Evolutionary conservation across 306 rosid species (phyloP).

Genomic region (Clitoria ternatea): DNA sequence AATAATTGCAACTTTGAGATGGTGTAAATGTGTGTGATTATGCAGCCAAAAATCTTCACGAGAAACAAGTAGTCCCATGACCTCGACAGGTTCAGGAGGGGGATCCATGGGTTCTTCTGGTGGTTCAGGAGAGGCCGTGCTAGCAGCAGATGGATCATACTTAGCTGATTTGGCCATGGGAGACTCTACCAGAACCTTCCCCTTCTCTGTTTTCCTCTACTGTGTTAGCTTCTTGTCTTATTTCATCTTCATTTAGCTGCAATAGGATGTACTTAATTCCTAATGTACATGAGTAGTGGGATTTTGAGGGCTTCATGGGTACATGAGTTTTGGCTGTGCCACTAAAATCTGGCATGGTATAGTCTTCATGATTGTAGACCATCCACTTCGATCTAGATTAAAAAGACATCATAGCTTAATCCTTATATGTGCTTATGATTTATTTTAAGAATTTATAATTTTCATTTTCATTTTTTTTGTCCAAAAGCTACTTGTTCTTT

Average conservation of each 20-base stretch:
- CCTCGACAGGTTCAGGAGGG: constrained; percentile 23
- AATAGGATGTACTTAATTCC: constrained; percentile 22
- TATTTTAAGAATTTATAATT: no score
- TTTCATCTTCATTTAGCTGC: constrained; percentile 28
- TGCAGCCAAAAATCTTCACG: constrained; percentile 68
- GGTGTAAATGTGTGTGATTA: background rate
- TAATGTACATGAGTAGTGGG: constrained; percentile 41
- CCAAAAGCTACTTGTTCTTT: no score
- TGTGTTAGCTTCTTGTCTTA: constrained; percentile 2
- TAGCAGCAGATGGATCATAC: constrained; percentile 78
- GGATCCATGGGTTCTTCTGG: no score
- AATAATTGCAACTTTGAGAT: background rate
- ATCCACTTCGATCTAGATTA: constrained; percentile 31
- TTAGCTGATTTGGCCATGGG: constrained; percentile 96
- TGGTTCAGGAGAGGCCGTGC: constrained; percentile 29
- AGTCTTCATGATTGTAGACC: constrained; percentile 44
- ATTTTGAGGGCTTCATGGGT: constrained; percentile 22
- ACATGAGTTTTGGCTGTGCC: constrained; percentile 34
- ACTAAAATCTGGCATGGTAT: no score
- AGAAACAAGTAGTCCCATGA: constrained; percentile 32
- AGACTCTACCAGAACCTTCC: constrained; percentile 38
- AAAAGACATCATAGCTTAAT: no score
- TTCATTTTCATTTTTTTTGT: no score
- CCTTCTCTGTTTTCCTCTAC: constrained; percentile 5
- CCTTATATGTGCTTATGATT: no score